Evolutionary conservation across 2,329 filamentous ascomycete genomes (phyloP).

Genomic region (Fusarium sp.): DNA sequence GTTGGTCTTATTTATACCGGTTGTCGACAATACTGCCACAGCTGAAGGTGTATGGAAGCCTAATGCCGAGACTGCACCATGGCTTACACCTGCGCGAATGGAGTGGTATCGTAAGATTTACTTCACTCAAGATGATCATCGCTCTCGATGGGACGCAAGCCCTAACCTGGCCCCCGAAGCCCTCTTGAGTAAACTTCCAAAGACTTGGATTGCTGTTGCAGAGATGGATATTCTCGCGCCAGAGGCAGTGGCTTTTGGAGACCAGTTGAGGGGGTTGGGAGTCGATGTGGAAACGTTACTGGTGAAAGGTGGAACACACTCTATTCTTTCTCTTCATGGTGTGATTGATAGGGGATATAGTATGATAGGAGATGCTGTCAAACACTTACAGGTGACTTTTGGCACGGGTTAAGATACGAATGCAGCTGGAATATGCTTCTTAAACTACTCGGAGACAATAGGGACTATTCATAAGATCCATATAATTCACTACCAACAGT

Average conservation of each 20-base stretch:
- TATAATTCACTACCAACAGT: neutral
- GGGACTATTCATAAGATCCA: neutral
- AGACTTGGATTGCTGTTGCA: conserved; percentile 48
- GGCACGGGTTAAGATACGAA: conserved; percentile 13
- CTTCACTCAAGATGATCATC: conserved; percentile 42
- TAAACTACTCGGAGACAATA: neutral
- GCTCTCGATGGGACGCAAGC: conserved; percentile 48
- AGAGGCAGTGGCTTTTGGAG: conserved; percentile 47
- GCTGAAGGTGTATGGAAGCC: conserved; percentile 39
- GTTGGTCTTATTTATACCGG: conserved; percentile 47
- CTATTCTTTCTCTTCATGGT: conserved; percentile 44
- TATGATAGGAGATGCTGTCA: conserved; percentile 41
- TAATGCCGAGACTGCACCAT: conserved; percentile 48
- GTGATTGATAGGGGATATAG: conserved; percentile 38
- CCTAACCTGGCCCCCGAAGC: conserved; percentile 46
- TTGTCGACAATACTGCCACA: conserved; percentile 52
- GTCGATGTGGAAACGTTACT: conserved; percentile 34
- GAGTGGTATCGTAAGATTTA: conserved; percentile 54
- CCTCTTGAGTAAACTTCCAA: conserved; percentile 45
- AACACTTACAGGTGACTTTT: conserved; percentile 37
- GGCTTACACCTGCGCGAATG: conserved; percentile 50
- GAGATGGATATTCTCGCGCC: conserved; percentile 51
- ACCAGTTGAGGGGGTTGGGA: conserved; percentile 40
- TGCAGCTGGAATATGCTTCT: neutral
- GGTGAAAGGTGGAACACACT: conserved; percentile 43